Evolutionary conservation across 352 stramenopile genomes (phyloP).

Genomic region (Pelagophyceae sp.): DNA sequence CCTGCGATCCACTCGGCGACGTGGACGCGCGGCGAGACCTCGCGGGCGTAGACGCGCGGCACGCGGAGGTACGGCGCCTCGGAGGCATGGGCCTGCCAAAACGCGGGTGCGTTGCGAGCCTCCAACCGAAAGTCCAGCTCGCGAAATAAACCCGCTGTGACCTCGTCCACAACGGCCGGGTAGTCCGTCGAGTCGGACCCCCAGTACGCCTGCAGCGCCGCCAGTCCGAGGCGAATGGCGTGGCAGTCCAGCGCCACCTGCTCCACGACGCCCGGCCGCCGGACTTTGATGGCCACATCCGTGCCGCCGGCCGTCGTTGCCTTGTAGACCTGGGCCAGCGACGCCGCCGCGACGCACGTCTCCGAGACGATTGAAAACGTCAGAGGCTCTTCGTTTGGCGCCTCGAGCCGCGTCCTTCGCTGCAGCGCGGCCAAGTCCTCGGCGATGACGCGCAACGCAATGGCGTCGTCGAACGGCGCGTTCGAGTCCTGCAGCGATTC

Average conservation of each 20-base stretch:
- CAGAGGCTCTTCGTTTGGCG: too few species aligned
- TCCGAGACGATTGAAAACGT: neutral
- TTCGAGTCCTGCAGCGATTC: slow-evolving; percentile 12
- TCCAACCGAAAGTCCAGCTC: slow-evolving; percentile 20
- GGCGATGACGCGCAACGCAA: neutral
- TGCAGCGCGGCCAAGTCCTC: neutral
- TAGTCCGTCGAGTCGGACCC: slow-evolving; percentile 11
- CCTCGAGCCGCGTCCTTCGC: neutral
- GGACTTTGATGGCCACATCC: slow-evolving; percentile 16
- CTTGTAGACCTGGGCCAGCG: slow-evolving; percentile 16
- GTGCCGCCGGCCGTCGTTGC: neutral
- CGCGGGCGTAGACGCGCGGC: neutral
- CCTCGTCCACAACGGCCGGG: slow-evolving; percentile 18
- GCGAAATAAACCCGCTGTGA: slow-evolving; percentile 18
- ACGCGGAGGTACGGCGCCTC: slow-evolving; percentile 1
- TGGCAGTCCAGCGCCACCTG: slow-evolving; percentile 14
- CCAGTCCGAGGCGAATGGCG: neutral
- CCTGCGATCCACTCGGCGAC: slow-evolving; percentile 16
- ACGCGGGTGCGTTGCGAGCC: neutral
- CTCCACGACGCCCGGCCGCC: slow-evolving; percentile 12
- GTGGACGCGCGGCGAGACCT: slow-evolving; percentile 6
- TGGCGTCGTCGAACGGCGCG: slow-evolving; percentile 5
- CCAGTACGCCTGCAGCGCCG: neutral
- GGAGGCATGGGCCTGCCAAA: neutral
- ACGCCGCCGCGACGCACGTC: neutral